A percentile compares a stretch with the other conserved stretches of the same genome.
Conservation (phyloP, 345 rosid species). For the Brassica rapa region DNA sequence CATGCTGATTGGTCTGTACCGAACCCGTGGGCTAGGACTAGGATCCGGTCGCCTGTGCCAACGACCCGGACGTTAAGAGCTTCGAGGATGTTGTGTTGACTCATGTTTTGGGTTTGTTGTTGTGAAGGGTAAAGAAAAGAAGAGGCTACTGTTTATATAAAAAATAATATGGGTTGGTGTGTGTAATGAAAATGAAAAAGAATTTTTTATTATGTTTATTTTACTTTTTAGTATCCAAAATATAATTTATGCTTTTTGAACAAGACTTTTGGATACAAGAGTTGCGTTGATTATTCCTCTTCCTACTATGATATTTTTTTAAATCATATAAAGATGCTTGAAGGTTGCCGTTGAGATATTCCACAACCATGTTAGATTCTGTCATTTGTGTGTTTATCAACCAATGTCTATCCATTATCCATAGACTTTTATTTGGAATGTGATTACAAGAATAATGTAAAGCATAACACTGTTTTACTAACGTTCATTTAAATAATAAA, state of each 20-base stretch:
- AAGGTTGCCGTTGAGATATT: conserved; percentile 20
- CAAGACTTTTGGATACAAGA: conserved; percentile 7
- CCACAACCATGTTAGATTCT: conserved; percentile 3
- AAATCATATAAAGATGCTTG: conserved; percentile 27
- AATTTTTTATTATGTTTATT: not conserved
- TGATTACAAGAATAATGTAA: not conserved
- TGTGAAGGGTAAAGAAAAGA: not conserved
- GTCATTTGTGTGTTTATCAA: not conserved
- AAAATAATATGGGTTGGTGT: conserved; percentile 27
- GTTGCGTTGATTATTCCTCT: conserved; percentile 11
- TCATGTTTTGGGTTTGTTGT: conserved; percentile 39
- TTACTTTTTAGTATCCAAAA: not conserved
- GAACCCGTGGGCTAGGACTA: conserved; percentile 77
- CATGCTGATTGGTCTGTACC: conserved; percentile 92
- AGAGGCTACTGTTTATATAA: conserved; percentile 33
- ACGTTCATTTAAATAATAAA: not conserved
- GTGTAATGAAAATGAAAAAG: not conserved
- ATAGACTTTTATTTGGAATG: not conserved
- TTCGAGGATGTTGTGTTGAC: conserved; percentile 50
- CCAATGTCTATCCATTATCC: not conserved
- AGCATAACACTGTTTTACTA: not conserved
- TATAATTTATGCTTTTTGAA: conserved; percentile 13
- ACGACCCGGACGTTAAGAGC: conserved; percentile 71
- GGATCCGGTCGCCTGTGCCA: conserved; percentile 67
- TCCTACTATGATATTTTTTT: not conserved